phyloP scores from a whole-genome alignment of 495 filamentous ascomycete genomes.

The Penicillium canescens region DNA sequence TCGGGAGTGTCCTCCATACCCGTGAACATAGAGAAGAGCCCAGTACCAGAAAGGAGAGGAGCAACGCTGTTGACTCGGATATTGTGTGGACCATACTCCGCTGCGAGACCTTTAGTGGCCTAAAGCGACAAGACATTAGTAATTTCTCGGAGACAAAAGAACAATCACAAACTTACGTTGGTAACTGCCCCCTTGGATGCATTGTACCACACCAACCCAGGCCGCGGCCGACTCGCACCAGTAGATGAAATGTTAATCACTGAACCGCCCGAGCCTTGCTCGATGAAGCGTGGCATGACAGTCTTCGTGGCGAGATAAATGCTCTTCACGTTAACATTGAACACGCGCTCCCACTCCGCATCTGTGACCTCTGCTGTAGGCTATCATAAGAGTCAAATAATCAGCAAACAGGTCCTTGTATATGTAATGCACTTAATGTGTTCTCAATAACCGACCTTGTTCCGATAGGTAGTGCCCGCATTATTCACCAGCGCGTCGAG shows the following conservation, averaged over 20 bases:
- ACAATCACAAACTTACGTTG: slow-evolving; percentile 45
- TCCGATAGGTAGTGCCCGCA: slow-evolving; percentile 68
- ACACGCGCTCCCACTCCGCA: slow-evolving; percentile 64
- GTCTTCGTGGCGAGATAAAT: slow-evolving; percentile 57
- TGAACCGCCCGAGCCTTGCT: slow-evolving; percentile 56
- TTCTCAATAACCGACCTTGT: slow-evolving; percentile 46
- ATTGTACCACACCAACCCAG: slow-evolving; percentile 71
- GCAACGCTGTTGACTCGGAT: slow-evolving; percentile 66
- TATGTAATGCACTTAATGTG: neutral
- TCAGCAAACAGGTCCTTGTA: slow-evolving; percentile 3
- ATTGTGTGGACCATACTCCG: slow-evolving; percentile 64
- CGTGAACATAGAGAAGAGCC: slow-evolving; percentile 64
- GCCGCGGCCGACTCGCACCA: slow-evolving; percentile 62
- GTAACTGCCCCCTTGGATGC: slow-evolving; percentile 65
- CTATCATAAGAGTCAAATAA: slow-evolving; percentile 16
- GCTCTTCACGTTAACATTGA: slow-evolving; percentile 66
- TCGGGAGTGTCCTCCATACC: slow-evolving; percentile 68
- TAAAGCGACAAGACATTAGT: slow-evolving; percentile 13
- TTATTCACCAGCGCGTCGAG: slow-evolving; percentile 68
- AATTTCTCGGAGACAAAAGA: neutral
- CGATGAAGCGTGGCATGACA: slow-evolving; percentile 54
- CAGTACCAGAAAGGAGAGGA: slow-evolving; percentile 62
- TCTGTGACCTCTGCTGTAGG: slow-evolving; percentile 63
- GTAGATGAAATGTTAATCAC: slow-evolving; percentile 70
- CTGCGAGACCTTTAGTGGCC: slow-evolving; percentile 66